Conservation (phyloP, 495 filamentous ascomycete species). For the Podospora pseudopauciseta region DNA sequence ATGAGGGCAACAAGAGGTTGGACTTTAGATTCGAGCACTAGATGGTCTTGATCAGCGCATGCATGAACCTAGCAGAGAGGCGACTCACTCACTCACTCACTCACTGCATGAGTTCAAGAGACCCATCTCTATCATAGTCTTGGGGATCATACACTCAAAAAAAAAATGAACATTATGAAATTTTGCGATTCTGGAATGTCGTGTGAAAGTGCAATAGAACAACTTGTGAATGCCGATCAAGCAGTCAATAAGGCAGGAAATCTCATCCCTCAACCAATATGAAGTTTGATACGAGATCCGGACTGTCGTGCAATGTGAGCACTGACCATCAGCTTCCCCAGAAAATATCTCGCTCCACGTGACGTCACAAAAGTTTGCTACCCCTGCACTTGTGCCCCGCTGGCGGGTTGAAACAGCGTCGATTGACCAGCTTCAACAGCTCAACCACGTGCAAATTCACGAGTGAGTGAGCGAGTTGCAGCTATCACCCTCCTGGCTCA, state of each 20-base stretch:
- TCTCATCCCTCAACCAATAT: no score
- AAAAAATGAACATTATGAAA: background rate
- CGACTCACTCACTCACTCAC: background rate
- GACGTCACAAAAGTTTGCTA: background rate
- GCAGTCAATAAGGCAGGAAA: no score
- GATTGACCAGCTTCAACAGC: background rate
- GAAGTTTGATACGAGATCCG: no score
- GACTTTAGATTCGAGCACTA: constrained; percentile 52
- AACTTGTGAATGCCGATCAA: no score
- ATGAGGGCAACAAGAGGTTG: constrained; percentile 72
- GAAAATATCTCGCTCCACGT: background rate
- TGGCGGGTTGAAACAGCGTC: background rate
- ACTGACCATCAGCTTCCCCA: background rate
- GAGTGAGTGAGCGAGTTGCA: background rate
- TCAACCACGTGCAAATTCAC: background rate
- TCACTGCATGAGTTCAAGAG: background rate
- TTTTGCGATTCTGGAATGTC: background rate
- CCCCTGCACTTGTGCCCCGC: background rate
- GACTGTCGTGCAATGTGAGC: no score
- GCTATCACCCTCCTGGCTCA: background rate
- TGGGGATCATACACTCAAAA: background rate
- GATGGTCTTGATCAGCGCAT: background rate
- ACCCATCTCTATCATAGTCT: background rate
- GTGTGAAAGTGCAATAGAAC: no score
- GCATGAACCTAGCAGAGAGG: background rate